A percentile compares a stretch with the other conserved stretches of the same genome.
phyloP scores from a whole-genome alignment of 257 asterid species.

The Paulownia fortunei region DNA sequence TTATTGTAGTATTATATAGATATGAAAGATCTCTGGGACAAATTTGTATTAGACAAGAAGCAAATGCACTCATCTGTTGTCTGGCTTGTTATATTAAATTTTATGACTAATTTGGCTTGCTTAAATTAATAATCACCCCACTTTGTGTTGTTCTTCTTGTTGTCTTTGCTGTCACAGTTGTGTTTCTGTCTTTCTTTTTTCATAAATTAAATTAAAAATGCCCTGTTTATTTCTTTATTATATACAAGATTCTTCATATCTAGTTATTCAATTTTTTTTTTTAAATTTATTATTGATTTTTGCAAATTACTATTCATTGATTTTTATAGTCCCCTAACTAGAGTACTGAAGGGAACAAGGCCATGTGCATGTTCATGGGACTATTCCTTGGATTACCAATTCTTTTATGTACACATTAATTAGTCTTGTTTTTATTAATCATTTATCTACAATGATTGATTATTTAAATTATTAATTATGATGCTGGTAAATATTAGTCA shows the following conservation, averaged over 20 bases:
- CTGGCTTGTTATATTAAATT: constrained; percentile 47
- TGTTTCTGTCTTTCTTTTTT: constrained; percentile 36
- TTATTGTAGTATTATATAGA: constrained; percentile 41
- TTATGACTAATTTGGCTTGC: constrained; percentile 46
- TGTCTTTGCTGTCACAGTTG: constrained; percentile 52
- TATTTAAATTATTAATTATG: not conserved
- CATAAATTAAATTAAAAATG: not conserved
- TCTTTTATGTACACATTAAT: constrained; percentile 18
- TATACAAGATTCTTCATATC: constrained; percentile 44
- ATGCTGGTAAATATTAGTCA: constrained; percentile 34
- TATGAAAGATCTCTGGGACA: constrained; percentile 38
- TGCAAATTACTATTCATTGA: constrained; percentile 25
- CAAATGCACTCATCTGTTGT: constrained; percentile 54
- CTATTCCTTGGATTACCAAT: constrained; percentile 38
- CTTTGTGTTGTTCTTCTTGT: constrained; percentile 33
- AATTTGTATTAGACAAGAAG: constrained; percentile 65
- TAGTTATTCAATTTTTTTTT: constrained; percentile 20
- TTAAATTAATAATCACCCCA: constrained; percentile 25
- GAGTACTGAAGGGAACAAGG: constrained; percentile 60
- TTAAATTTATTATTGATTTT: not conserved
- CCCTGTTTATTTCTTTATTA: not conserved
- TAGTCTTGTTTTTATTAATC: not conserved
- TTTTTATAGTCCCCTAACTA: constrained; percentile 40
- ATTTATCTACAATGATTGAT: constrained; percentile 27
- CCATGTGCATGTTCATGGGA: constrained; percentile 71